phyloP scores from a whole-genome alignment of 202 grass and related monocot genomes.

The Panicum hallii region DNA sequence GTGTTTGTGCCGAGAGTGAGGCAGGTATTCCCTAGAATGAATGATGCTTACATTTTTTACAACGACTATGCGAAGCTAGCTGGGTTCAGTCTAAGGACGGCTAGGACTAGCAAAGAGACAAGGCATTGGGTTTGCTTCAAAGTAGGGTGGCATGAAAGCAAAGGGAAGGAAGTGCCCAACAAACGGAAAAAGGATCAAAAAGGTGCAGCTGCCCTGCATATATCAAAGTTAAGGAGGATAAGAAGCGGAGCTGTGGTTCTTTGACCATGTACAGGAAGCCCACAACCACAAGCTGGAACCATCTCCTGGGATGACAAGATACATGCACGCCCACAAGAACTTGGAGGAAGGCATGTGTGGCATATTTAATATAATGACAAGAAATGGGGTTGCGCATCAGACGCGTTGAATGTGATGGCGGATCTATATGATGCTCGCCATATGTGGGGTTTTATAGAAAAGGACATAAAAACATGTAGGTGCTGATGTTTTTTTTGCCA shows the following conservation, averaged over 20 bases:
- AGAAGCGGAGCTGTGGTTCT: not conserved
- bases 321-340: not conserved
- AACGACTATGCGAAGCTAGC: not conserved
- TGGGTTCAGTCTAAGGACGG: not conserved
- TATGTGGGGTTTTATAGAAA: no score
- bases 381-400: no score
- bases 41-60: not conserved
- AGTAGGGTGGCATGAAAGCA: not conserved
- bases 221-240: not conserved
- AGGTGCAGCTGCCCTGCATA: not conserved
- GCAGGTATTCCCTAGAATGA: not conserved
- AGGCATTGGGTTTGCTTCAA: not conserved
- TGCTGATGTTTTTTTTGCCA: no score
- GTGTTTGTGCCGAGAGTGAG: not conserved
- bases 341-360: no score
- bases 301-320: not conserved
- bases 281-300: not conserved
- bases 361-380: no score
- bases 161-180: not conserved
- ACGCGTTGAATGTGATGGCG: no score
- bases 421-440: no score
- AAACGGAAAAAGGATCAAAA: not conserved
- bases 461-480: no score
- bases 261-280: not conserved
- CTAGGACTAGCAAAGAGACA: not conserved